Percentiles rank a stretch among this genome's conserved stretches.
phyloP scores from a whole-genome alignment of 192 early-diverging fungal species.

The Powellomyces hirtus region DNA sequence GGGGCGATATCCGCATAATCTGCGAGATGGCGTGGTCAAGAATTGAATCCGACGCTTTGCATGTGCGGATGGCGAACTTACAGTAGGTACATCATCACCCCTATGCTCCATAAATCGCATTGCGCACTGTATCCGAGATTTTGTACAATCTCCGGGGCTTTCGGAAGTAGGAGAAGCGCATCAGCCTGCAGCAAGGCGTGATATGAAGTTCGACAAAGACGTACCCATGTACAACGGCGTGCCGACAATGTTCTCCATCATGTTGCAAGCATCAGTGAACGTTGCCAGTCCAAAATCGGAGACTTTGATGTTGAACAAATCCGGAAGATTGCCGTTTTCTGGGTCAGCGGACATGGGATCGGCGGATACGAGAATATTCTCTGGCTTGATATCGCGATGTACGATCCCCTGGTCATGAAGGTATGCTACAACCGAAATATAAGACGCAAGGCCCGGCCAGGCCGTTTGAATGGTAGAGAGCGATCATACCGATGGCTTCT shows the following conservation, averaged over 20 bases:
- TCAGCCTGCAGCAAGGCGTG: neutral
- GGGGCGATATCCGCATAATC: conserved; percentile 41
- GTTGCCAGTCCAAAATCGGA: conserved; percentile 52
- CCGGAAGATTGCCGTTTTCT: conserved; percentile 21
- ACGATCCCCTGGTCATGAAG: conserved; percentile 72
- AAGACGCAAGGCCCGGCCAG: no score
- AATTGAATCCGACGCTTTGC: neutral
- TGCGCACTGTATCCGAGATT: conserved; percentile 49
- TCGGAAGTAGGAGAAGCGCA: neutral
- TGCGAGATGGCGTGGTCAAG: conserved; percentile 2
- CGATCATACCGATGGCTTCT: conserved; percentile 28
- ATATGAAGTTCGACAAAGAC: neutral
- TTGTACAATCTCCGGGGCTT: conserved; percentile 52
- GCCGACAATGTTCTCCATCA: conserved; percentile 46
- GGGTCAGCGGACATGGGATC: neutral
- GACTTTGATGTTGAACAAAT: conserved; percentile 47
- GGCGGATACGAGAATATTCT: conserved; percentile 65
- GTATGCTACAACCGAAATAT: no score
- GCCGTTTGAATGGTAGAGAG: neutral
- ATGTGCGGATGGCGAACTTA: conserved; percentile 7
- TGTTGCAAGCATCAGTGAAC: conserved; percentile 36
- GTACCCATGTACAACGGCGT: conserved; percentile 51
- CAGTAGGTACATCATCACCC: conserved; percentile 52
- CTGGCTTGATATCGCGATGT: conserved; percentile 71
- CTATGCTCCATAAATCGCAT: conserved; percentile 59